Evolutionary conservation across 306 rosid genomes (phyloP), one percentile per base, ranked within the genome.

Genomic region (Citrullus mucosospermus): DNA sequence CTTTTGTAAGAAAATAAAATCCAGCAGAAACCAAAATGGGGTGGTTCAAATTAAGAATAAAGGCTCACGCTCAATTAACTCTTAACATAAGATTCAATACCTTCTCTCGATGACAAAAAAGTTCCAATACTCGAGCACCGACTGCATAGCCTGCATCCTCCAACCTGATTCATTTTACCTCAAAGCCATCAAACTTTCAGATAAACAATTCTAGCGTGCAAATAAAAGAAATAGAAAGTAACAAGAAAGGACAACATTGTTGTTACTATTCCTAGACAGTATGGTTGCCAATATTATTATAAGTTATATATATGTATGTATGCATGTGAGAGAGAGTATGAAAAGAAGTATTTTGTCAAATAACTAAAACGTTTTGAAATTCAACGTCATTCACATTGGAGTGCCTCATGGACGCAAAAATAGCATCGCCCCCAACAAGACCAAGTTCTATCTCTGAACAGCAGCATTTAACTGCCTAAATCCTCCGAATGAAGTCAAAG

Each of bases 91-190:
- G 30, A 60, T 39, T 28, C 12, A 62, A 54, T 85, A 95, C 98
- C 97, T 95, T 95, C 67, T 95, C 98, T 76, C 98, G 86, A 66
- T 95, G 97, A 89, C 98, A 95, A 86, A 92, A 97, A 14, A 95
- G 97, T 78, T 95, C 98, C 78, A 95, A 81, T 79, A 95, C 93
- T 75, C 98, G 89, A 65, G 98, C 98, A 20, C 98, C 98, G 50
- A 95, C 98, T 17, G 97, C 96, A 85, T 92, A 92, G 75, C 98
- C 97, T 63, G 98, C 98, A 86, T 95, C 98, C 85, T 95, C 98
- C 70, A 92, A 77, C 86, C 97, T 94, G 86, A 62, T 77, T 75
- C 76, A 80, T 85, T 85, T 63, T 79, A 78, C 53, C 46, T 20
- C 50, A 46, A 68, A 15, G 62, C 80, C 17, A 61, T 62, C 62